Conservation (phyloP, 1,284 basidiomycete species). For the Rhodotorula sp. region DNA sequence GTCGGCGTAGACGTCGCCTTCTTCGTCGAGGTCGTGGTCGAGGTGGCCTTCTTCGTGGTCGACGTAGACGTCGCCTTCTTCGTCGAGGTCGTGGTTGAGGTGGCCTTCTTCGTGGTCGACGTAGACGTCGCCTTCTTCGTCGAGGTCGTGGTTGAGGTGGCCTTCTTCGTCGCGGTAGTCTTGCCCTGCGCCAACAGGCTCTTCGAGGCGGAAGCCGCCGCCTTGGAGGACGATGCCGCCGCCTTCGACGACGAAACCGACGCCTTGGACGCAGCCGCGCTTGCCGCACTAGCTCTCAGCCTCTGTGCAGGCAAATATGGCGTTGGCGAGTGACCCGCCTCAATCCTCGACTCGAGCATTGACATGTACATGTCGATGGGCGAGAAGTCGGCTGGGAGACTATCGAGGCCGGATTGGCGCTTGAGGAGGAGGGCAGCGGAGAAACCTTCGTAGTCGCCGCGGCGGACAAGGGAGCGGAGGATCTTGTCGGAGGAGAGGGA, state of each 20-base stretch:
- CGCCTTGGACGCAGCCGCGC: no score
- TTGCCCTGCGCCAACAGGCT: background rate
- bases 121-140: background rate
- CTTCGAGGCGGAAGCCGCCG: background rate
- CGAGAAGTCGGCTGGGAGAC: background rate
- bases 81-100: no score
- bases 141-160: background rate
- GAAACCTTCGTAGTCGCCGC: background rate
- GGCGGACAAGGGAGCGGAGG: background rate
- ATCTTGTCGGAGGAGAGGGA: background rate
- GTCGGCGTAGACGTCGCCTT: slow-evolving; percentile 5
- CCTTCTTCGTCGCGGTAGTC: background rate
- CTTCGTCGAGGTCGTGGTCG: no score
- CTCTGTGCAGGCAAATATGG: no score
- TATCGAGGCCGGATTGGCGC: background rate
- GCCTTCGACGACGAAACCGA: no score
- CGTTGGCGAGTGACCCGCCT: no score
- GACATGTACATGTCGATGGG: background rate
- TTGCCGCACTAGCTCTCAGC: no score
- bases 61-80: background rate
- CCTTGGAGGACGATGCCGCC: background rate
- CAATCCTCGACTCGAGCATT: background rate
- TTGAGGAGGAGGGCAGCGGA: background rate
- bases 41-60: slow-evolving; percentile 4
- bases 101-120: slow-evolving; percentile 6